These are phyloP conservation scores for Schrenkiella parvula DNA, from an alignment of 345 rosid genomes.

Conservation along the genomic window DNA sequence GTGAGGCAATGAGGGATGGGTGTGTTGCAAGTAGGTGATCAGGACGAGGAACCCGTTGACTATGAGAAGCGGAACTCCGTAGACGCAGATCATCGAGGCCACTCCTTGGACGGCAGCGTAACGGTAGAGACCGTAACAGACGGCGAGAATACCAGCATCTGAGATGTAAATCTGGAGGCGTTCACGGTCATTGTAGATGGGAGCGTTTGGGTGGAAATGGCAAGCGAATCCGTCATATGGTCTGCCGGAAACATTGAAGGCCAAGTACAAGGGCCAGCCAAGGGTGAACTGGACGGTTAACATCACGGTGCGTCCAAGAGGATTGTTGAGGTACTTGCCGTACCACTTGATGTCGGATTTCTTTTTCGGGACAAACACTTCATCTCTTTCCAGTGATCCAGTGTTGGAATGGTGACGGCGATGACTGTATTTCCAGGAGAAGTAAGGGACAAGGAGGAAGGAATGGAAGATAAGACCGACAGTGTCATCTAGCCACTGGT, in stretches of 20 bases:
- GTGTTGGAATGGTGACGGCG: constrained; percentile 96
- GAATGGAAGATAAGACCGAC: constrained; percentile 89
- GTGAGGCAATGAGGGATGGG: constrained; percentile 80
- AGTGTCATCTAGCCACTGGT: constrained; percentile 79
- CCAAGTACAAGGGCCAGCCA: constrained; percentile 83
- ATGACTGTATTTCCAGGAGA: constrained; percentile 92
- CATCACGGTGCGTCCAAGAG: constrained; percentile 52
- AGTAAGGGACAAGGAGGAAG: constrained; percentile 76
- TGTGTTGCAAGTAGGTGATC: constrained; percentile 87
- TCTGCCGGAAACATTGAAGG: constrained; percentile 81
- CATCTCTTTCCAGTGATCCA: constrained; percentile 75
- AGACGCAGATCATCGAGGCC: constrained; percentile 54
- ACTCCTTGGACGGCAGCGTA: constrained; percentile 51
- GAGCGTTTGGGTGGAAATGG: constrained; percentile 74
- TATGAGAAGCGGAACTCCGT: constrained; percentile 67
- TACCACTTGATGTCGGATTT: constrained; percentile 49
- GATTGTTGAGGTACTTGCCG: constrained; percentile 69
- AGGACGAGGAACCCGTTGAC: constrained; percentile 64
- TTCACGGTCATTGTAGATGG: constrained; percentile 70
- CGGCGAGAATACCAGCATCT: constrained; percentile 62
- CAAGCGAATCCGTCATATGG: constrained; percentile 66
- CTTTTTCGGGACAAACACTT: constrained; percentile 79
- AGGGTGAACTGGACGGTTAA: constrained; percentile 52
- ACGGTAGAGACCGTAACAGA: constrained; percentile 50
- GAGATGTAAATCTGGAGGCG: constrained; percentile 70